A percentile compares a stretch with the other conserved stretches of the same genome.
Evolutionary conservation across 1,284 basidiomycete species (phyloP).

Genomic region (Melampsora larici-populina): DNA sequence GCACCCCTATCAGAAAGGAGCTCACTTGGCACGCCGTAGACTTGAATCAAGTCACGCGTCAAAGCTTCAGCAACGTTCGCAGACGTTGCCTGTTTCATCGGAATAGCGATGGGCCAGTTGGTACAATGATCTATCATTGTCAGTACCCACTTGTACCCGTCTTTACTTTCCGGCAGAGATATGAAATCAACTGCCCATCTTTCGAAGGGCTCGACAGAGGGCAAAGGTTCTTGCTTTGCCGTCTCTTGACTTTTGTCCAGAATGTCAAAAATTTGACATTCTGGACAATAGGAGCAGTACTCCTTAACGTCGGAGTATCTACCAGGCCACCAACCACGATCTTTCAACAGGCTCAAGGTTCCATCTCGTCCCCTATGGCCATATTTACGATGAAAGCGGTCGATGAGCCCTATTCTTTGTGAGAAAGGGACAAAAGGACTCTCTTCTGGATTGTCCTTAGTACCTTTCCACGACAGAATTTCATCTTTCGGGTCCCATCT

Average conservation of each 20-base stretch:
- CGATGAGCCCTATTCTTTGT: not conserved
- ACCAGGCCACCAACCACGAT: not conserved
- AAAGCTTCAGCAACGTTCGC: not conserved
- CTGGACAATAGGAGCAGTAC: not conserved
- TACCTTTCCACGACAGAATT: not conserved
- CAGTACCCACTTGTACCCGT: too few species aligned
- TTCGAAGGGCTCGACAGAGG: not conserved
- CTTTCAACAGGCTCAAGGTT: not conserved
- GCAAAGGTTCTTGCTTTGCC: not conserved
- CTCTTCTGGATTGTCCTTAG: not conserved
- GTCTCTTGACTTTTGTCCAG: not conserved
- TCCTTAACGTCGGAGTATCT: not conserved
- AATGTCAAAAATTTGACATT: not conserved
- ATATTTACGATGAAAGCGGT: not conserved
- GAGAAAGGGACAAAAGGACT: not conserved
- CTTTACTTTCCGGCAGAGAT: not conserved
- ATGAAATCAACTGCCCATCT: not conserved
- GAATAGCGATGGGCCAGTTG: not conserved
- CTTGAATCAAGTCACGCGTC: not conserved
- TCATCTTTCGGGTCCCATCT: too few species aligned
- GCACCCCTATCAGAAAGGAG: not conserved
- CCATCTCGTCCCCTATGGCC: not conserved
- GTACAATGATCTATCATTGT: slow-evolving; percentile 17
- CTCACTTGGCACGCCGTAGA: not conserved
- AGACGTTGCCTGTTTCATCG: not conserved